Evolutionary conservation across 805 yeast genomes (phyloP).

Genomic region (Lipomyces orientalis): DNA sequence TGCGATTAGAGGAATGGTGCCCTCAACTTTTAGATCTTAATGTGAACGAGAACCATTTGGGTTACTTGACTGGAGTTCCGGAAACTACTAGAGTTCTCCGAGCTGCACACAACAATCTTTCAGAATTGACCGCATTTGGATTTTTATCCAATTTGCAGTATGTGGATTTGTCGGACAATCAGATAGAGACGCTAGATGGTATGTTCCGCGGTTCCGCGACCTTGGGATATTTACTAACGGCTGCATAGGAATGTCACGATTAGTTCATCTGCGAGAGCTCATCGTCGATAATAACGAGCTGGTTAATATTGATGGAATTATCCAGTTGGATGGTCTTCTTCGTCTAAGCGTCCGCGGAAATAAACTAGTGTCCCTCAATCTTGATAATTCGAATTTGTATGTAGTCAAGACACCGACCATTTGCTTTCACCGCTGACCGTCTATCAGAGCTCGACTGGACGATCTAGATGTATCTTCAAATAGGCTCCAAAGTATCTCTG

Average conservation of each 20-base stretch:
- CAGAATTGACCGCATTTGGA: slow-evolving; percentile 52
- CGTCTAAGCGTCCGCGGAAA: slow-evolving; percentile 41
- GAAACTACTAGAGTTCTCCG: slow-evolving; percentile 47
- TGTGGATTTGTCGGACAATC: slow-evolving; percentile 51
- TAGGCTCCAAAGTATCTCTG: slow-evolving; percentile 37
- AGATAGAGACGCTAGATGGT: slow-evolving; percentile 47
- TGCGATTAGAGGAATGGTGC: slow-evolving; percentile 50
- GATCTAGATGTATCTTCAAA: slow-evolving; percentile 41
- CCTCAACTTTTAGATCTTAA: slow-evolving; percentile 51
- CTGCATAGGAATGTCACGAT: slow-evolving; percentile 40
- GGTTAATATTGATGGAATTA: slow-evolving; percentile 48
- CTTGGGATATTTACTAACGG: neutral
- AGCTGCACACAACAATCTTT: slow-evolving; percentile 49
- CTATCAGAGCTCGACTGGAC: slow-evolving; percentile 34
- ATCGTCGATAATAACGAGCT: slow-evolving; percentile 52
- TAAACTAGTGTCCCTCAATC: slow-evolving; percentile 36
- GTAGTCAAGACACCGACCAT: neutral
- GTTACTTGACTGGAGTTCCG: slow-evolving; percentile 56
- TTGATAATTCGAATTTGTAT: slow-evolving; percentile 37
- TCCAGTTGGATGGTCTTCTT: slow-evolving; percentile 46
- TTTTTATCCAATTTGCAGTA: slow-evolving; percentile 52
- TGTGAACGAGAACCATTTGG: slow-evolving; percentile 50
- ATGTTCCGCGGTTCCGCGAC: neutral
- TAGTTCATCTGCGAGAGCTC: slow-evolving; percentile 52
- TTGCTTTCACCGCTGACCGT: neutral